Evolutionary conservation across 495 filamentous ascomycete species (phyloP).

Genomic region (Amniculicola lignicola): DNA sequence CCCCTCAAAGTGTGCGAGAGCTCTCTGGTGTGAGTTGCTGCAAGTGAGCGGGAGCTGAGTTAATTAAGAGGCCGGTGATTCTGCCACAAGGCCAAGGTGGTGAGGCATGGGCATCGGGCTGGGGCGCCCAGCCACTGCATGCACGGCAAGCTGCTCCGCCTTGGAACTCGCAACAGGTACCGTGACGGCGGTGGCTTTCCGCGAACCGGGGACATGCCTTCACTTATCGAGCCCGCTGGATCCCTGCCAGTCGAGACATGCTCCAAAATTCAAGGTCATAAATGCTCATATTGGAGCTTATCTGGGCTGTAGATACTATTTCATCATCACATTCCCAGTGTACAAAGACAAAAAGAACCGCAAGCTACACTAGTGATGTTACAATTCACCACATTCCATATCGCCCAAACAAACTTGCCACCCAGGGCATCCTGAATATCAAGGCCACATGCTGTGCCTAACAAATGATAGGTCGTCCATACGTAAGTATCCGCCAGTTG

Average conservation of each 20-base stretch:
- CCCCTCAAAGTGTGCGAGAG: too few species aligned
- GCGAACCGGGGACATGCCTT: background rate
- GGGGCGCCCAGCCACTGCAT: conserved; percentile 10
- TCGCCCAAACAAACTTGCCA: too few species aligned
- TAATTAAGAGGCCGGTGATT: background rate
- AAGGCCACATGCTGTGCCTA: too few species aligned
- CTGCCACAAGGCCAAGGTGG: background rate
- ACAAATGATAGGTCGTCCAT: too few species aligned
- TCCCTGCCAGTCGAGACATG: background rate
- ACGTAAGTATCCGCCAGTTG: too few species aligned
- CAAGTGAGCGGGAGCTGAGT: conserved; percentile 13
- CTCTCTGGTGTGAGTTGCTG: background rate
- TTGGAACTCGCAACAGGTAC: conserved; percentile 15
- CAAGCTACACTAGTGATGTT: conserved; percentile 24
- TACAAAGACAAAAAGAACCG: conserved; percentile 18
- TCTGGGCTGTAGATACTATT: conserved; percentile 7
- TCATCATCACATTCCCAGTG: conserved; percentile 19
- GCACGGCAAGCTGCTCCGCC: background rate
- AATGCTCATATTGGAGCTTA: background rate
- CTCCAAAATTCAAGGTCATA: background rate
- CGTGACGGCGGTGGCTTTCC: conserved; percentile 4
- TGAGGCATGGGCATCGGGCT: conserved; percentile 7
- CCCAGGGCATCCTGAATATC: too few species aligned
- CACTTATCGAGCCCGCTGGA: background rate
- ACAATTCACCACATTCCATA: conserved; percentile 3